Percentiles rank a stretch among this genome's conserved stretches.
Conservation (phyloP, 129 eudicot genomes). For the Chrysanthemum seticuspe region DNA sequence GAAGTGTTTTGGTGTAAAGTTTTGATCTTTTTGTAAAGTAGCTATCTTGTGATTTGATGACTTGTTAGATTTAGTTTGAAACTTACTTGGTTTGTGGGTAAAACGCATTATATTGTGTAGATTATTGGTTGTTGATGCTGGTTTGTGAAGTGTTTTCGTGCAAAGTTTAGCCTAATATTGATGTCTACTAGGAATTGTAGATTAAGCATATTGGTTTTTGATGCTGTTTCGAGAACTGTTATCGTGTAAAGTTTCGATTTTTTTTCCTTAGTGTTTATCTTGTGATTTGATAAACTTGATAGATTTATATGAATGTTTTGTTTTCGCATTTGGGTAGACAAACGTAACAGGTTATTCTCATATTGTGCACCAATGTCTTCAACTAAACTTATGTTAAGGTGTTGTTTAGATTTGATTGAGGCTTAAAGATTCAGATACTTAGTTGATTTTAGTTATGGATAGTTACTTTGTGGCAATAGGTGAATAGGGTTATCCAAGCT, state of each 20-base stretch:
- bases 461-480: not conserved
- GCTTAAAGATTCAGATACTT: not conserved
- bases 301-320: not conserved
- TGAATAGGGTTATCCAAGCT: not conserved
- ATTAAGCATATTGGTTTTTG: not conserved
- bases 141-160: too few relatives aligned
- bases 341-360: not conserved
- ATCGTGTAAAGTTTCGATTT: not conserved
- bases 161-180: too few relatives aligned
- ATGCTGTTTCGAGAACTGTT: not conserved
- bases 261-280: not conserved
- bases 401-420: not conserved
- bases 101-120: too few relatives aligned
- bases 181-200: too few relatives aligned
- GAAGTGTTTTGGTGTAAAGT: slow-evolving; percentile 1
- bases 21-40: not conserved
- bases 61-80: not conserved
- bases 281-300: not conserved
- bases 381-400: not conserved
- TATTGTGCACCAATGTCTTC: too few relatives aligned
- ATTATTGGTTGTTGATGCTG: too few relatives aligned
- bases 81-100: not conserved
- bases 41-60: not conserved
- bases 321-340: not conserved
- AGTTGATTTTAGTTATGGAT: not conserved